phyloP scores from a whole-genome alignment of 83 land plant species.

The Picea engelmannii region DNA sequence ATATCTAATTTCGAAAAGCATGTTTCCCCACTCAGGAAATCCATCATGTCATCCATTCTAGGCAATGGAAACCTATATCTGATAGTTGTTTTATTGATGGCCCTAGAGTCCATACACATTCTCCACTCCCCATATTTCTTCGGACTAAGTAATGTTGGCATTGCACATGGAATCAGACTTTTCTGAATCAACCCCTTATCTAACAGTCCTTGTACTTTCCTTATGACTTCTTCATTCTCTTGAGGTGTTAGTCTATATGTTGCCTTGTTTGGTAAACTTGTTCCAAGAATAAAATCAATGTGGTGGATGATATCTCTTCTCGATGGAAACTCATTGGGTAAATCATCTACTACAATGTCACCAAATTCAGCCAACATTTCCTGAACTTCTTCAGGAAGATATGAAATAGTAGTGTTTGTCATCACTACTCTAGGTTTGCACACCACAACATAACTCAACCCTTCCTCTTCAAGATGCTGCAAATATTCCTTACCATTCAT shows the following conservation, averaged over 20 bases:
- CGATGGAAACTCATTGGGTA: not conserved
- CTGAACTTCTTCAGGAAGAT: not conserved
- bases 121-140: not conserved
- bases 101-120: not conserved
- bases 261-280: not conserved
- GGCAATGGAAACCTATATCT: too few species aligned
- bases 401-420: not conserved
- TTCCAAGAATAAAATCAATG: not conserved
- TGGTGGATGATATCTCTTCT: not conserved
- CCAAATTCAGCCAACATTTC: too few species aligned
- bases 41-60: not conserved
- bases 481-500: too few species aligned
- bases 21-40: not conserved
- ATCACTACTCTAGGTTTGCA: too few species aligned
- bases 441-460: too few species aligned
- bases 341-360: not conserved
- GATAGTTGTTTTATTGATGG: not conserved
- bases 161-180: not conserved
- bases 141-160: not conserved
- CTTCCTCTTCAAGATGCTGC: too few species aligned
- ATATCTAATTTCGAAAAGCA: not conserved
- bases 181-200: not conserved
- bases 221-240: not conserved
- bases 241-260: not conserved
- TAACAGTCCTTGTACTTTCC: not conserved